A percentile compares a stretch with the other conserved stretches of the same genome.
Conservation (phyloP, 2,329 filamentous ascomycete genomes). For the Aotearoamyces nothofagi region DNA sequence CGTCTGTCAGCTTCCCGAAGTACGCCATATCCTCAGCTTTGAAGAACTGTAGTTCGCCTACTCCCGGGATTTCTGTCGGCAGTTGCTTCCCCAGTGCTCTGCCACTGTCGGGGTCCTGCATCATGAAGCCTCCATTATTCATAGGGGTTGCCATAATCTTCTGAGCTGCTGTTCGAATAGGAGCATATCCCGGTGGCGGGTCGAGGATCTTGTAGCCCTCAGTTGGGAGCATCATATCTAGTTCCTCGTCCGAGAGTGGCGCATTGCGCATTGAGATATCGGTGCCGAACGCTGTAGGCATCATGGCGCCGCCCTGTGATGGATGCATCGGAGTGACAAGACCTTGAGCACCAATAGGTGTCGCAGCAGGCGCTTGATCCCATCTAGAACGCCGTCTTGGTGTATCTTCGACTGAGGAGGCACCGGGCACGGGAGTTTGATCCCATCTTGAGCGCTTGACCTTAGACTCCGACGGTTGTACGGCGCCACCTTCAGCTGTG, state of each 20-base stretch:
- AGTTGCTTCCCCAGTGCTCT: slow-evolving; percentile 77
- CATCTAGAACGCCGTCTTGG: slow-evolving; percentile 72
- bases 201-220: slow-evolving; percentile 89
- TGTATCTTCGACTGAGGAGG: slow-evolving; percentile 34
- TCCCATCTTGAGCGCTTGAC: slow-evolving; percentile 70
- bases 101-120: slow-evolving; percentile 84
- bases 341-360: slow-evolving; percentile 58
- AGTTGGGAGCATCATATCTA: slow-evolving; percentile 78
- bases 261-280: slow-evolving; percentile 70
- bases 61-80: slow-evolving; percentile 87
- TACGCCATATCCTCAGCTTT: slow-evolving; percentile 98
- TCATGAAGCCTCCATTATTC: slow-evolving; percentile 72
- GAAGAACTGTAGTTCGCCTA: slow-evolving; percentile 94
- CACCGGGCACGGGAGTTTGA: slow-evolving; percentile 50
- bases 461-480: slow-evolving; percentile 39
- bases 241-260: slow-evolving; percentile 80
- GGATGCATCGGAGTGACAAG: slow-evolving; percentile 66
- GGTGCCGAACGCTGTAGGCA: slow-evolving; percentile 56
- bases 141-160: slow-evolving; percentile 60
- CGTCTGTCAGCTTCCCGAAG: slow-evolving; percentile 93
- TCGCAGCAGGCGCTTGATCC: slow-evolving; percentile 78
- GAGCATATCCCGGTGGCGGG: slow-evolving; percentile 83
- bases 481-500: slow-evolving; percentile 32
- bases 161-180: slow-evolving; percentile 61
- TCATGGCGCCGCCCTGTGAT: slow-evolving; percentile 38